Base-by-base conservation (phyloP, 169 alveolate species). In the Eimeria praecox region DNA sequence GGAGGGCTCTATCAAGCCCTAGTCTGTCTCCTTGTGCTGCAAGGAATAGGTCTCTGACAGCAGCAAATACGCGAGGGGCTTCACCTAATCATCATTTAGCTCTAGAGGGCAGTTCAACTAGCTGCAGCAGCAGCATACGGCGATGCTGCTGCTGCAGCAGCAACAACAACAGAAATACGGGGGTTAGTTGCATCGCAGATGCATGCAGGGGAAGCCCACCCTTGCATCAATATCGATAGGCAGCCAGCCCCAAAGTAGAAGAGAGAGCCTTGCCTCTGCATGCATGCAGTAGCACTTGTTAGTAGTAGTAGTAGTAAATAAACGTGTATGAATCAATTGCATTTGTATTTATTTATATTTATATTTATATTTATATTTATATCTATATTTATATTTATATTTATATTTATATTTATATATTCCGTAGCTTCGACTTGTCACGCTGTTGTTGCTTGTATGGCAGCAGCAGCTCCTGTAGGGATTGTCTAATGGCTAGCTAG, bases 391-490 rank as follows among this genome's bases (percentile, higher is more conserved):
- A 0, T 9, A 27, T 27, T 64, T 6, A n/a, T 64, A 9, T 6
- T 16, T 64, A 9, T 27, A 22, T n/a, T 64, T 5, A 27, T 64
- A 8, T 9, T 56, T 64, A 10, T 27, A 9, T 64, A 27, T 64
- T 64, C 40, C 18, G 75, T 64, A 64, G 75, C 75, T 64, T 35
- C 75, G 75, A 18, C n/a, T 64, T 64, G 40, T 64, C 75, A 0
- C 18, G 5, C 22, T n/a, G 75, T 27, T n/a, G 75, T 24, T 3
- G 75, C 75, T 64, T 12, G 10, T 64, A 10, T 38, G 3, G 40
- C 75, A 64, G 75, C 75, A 27, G 75, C 75, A 64, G 75, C 75
- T n/a, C 75, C 75, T 64, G 75, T 64, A 64, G n/a, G n/a, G n/a
- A n/a, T n/a, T n/a, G n/a, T n/a, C n/a, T n/a, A n/a, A n/a, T n/a